Percentiles rank a stretch among this genome's conserved stretches.
phyloP scores from a whole-genome alignment of 1,284 basidiomycete genomes.

The Pulveroboletus sp. region DNA sequence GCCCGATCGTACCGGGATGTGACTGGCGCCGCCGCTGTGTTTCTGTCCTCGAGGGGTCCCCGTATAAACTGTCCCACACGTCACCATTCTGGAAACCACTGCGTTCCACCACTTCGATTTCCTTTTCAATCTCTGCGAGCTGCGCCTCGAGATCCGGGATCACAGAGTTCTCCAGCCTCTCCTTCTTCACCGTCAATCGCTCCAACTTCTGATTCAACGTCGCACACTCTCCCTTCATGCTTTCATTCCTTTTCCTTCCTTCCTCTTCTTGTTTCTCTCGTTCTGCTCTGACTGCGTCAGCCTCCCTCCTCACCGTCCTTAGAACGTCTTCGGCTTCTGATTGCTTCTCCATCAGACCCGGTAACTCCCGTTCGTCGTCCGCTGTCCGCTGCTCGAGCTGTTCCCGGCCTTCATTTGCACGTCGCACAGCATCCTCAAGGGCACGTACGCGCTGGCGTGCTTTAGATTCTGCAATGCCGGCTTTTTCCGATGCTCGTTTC shows the following conservation, averaged over 20 bases:
- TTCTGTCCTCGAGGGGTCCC: conserved; percentile 19
- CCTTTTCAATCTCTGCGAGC: conserved; percentile 47
- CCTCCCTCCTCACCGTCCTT: conserved; percentile 39
- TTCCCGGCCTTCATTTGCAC: conserved; percentile 57
- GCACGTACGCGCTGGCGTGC: conserved; percentile 75
- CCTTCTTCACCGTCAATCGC: conserved; percentile 51
- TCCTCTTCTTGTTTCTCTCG: conserved; percentile 56
- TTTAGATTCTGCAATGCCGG: conserved; percentile 61
- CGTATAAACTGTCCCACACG: conserved; percentile 18
- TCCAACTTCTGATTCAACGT: conserved; percentile 52
- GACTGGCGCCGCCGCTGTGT: conserved; percentile 29
- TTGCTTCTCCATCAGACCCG: conserved; percentile 52
- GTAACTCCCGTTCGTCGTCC: conserved; percentile 54
- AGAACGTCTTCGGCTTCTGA: conserved; percentile 46
- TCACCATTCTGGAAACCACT: conserved; percentile 15
- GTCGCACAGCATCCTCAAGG: conserved; percentile 74
- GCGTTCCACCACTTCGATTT: conserved; percentile 48
- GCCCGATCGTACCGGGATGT: conserved; percentile 34
- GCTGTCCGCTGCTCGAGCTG: conserved; percentile 54
- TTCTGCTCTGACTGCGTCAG: conserved; percentile 44
- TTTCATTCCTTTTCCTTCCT: conserved; percentile 60
- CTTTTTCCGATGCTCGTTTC: conserved; percentile 71
- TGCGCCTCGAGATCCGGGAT: conserved; percentile 59
- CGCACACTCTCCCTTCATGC: conserved; percentile 49
- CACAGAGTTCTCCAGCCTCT: conserved; percentile 50